Percentiles rank a stretch among this genome's conserved stretches.
Conservation (phyloP, 192 early-diverging fungal species). For the Coemansia sp. region DNA sequence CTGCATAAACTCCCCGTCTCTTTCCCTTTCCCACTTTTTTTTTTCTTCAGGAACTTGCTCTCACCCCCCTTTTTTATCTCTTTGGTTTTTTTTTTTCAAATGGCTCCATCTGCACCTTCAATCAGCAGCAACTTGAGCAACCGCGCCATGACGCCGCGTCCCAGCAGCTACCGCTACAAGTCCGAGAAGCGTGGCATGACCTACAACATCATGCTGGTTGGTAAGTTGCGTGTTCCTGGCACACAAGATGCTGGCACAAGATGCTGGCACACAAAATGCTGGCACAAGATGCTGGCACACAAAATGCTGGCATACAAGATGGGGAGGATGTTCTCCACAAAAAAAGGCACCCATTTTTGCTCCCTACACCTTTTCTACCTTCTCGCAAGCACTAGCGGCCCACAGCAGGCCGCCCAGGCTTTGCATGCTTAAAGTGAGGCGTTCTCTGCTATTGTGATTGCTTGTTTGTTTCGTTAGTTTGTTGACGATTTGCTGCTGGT, state of each 20-base stretch:
- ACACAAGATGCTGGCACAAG: no score
- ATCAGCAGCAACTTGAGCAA: constrained; percentile 51
- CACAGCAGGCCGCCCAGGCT: no score
- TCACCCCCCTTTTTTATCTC: constrained; percentile 6
- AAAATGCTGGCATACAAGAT: no score
- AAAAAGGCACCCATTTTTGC: no score
- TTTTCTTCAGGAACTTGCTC: background rate
- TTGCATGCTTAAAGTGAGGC: no score
- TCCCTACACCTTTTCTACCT: no score
- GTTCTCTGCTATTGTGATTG: constrained; percentile 4
- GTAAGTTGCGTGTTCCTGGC: constrained; percentile 52
- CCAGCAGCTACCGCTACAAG: constrained; percentile 74
- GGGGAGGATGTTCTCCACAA: no score
- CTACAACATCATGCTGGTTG: constrained; percentile 98
- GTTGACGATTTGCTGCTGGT: constrained; percentile 16
- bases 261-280: no score
- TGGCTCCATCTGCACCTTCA: constrained; percentile 53
- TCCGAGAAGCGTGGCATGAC: constrained; percentile 94
- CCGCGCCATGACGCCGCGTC: constrained; percentile 49
- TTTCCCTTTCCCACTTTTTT: background rate
- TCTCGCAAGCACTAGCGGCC: no score
- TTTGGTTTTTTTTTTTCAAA: constrained; percentile 15
- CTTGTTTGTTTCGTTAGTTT: constrained; percentile 4
- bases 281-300: no score
- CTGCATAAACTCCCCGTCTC: background rate